Evolutionary conservation across 139 green algal genomes (phyloP).

Genomic region (Chlorella sp.): DNA sequence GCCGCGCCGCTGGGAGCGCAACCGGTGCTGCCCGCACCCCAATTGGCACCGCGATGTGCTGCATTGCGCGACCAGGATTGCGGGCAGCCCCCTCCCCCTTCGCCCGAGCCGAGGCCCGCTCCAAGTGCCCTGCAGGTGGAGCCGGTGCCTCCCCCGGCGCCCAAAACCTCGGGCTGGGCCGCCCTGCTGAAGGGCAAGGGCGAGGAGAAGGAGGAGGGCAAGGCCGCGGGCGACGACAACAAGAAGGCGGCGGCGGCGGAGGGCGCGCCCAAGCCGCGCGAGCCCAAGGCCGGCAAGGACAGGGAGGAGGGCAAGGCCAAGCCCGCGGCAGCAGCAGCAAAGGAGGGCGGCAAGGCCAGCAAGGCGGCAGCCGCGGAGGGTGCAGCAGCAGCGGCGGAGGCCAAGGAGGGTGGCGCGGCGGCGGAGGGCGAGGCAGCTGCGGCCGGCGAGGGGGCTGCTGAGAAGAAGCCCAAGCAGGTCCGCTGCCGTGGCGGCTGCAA

Average conservation of each 20-base stretch:
- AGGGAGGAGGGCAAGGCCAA: neutral
- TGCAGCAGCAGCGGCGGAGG: too few species aligned
- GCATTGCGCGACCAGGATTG: too few species aligned
- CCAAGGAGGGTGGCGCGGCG: too few species aligned
- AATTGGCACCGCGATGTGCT: too few species aligned
- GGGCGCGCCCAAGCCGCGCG: too few species aligned
- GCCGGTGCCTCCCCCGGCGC: slow-evolving; percentile 15
- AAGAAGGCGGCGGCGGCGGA: neutral
- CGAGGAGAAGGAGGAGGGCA: neutral
- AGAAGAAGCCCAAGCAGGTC: slow-evolving; percentile 20
- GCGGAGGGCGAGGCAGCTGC: neutral
- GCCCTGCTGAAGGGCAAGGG: slow-evolving; percentile 35
- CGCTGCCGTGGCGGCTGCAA: neutral
- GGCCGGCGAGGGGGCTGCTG: neutral
- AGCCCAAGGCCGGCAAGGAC: neutral
- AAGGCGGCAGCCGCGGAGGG: too few species aligned
- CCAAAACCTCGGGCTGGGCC: slow-evolving; percentile 31
- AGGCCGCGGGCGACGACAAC: neutral
- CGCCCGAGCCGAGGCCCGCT: too few species aligned
- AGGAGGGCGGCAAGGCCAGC: too few species aligned
- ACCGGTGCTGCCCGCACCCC: too few species aligned
- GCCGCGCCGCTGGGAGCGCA: neutral
- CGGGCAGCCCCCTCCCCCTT: too few species aligned
- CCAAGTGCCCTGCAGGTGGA: neutral
- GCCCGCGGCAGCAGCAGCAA: neutral